Percentiles rank a stretch among this genome's conserved stretches.
Conservation (phyloP, 768 basidiomycete species). For the Phlebiopsis gigantea region DNA sequence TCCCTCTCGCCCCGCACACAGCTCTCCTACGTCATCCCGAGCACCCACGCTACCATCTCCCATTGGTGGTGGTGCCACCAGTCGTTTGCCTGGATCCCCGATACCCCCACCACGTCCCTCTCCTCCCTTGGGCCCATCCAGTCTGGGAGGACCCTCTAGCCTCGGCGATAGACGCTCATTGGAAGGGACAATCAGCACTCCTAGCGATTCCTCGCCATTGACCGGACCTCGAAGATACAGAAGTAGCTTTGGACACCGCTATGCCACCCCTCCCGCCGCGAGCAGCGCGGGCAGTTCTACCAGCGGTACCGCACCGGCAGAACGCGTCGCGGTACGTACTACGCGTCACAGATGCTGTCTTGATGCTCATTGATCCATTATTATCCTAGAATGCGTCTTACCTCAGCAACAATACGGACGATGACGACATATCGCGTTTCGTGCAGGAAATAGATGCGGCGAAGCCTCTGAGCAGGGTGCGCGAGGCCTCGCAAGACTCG, state of each 20-base stretch:
- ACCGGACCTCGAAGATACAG: conserved; percentile 58
- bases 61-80: conserved; percentile 23
- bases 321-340: conserved; percentile 15
- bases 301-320: conserved; percentile 28
- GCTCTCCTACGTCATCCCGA: conserved; percentile 38
- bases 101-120: conserved; percentile 34
- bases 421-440: conserved; percentile 75
- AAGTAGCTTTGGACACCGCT: conserved; percentile 74
- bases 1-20: conserved; percentile 32
- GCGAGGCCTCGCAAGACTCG: conserved; percentile 13
- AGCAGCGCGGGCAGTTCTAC: conserved; percentile 34
- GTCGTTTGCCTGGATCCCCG: conserved; percentile 23
- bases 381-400: conserved; percentile 41
- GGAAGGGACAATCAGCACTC: conserved; percentile 22
- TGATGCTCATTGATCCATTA: background rate
- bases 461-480: conserved; percentile 43
- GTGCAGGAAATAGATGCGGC: conserved; percentile 72
- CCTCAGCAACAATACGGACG: conserved; percentile 50
- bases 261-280: conserved; percentile 36
- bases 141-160: conserved; percentile 34
- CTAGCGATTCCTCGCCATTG: conserved; percentile 16
- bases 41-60: conserved; percentile 32
- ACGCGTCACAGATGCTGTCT: background rate
- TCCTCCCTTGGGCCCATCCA: conserved; percentile 35
- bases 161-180: conserved; percentile 37